Base-by-base conservation (phyloP, 2,329 filamentous ascomycete genomes). In the Aureobasidium sp. region DNA sequence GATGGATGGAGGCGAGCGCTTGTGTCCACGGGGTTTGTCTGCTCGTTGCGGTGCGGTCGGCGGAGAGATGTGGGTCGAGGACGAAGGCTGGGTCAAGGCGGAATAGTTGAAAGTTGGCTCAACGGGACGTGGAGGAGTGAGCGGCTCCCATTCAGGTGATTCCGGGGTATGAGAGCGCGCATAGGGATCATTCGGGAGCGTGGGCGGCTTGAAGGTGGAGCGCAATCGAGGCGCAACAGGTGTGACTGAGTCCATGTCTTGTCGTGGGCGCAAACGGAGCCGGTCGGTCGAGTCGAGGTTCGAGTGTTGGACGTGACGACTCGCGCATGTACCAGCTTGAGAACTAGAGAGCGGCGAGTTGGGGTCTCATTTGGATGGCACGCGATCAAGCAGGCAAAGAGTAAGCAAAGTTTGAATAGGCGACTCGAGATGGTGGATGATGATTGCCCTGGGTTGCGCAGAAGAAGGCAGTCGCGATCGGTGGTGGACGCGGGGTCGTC, bases 1-100 rank as follows among this genome's bases (percentile, higher is more conserved):
- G 64, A 79, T 79, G 64, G 76, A 72, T 8, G 72, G 73, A 12
- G 71, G 67, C 9, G 68, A 70, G 37, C 68, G 65, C 41, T 68
- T 66, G 51, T 72, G 70, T 49, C 63, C 66, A 44, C 64, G 67
- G 29, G 22, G n/a, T 3, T 44, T 22, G 3, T 42, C 31, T 8
- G 49, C 25, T 9, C 14, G 48, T 41, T 45, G 42, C 2, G 42
- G 22, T 36, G 11, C 29, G 5, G 22, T 53, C 17, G 27, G 12
- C 8, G 48, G 29, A 20, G 15, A 9, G 1, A 12, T 22, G 9
- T 48, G 47, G 3, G 45, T n/a, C 27, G 31, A 52, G 34, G 29
- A 11, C 12, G 15, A 14, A n/a, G 49, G 12, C 9, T 41, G 49
- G 7, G 29, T 20, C 2, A 47, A 6, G 27, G 71, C 67, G 37